Percentiles rank a stretch among this genome's conserved stretches.
phyloP scores from a whole-genome alignment of 2,329 filamentous ascomycete species.

The Trichoderma citrinoviride region DNA sequence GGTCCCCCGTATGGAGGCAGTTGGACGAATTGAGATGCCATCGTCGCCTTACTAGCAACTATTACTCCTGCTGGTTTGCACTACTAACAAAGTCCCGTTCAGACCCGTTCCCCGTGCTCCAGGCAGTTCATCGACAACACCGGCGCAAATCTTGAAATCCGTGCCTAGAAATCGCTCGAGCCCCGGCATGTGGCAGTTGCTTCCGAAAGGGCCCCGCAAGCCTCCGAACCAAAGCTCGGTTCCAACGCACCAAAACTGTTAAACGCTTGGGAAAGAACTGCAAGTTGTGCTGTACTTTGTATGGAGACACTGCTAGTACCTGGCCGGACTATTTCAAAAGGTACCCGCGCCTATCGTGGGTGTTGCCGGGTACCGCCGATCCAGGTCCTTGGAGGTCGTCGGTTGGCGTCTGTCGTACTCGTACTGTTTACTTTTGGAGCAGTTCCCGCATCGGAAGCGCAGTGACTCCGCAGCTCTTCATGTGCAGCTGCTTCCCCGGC shows the following conservation, averaged over 20 bases:
- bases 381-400: too few relatives aligned
- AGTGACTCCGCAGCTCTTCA: neutral
- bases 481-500: neutral
- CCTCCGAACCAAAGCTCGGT: neutral
- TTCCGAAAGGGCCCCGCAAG: neutral
- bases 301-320: neutral
- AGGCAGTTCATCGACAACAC: too few relatives aligned
- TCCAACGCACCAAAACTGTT: neutral
- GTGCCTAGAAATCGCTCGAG: neutral
- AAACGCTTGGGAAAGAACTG: neutral
- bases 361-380: too few relatives aligned
- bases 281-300: neutral
- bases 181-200: constrained; percentile 6
- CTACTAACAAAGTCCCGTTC: too few relatives aligned
- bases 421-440: neutral
- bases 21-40: neutral
- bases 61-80: too few relatives aligned
- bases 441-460: neutral
- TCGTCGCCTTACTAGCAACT: too few relatives aligned
- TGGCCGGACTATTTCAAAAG: too few relatives aligned
- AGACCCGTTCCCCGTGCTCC: neutral
- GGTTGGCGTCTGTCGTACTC: too few relatives aligned
- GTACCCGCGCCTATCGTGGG: too few relatives aligned
- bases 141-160: neutral
- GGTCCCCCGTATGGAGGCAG: too few relatives aligned